A percentile compares a stretch with the other conserved stretches of the same genome.
These are phyloP conservation scores for Gossypium raimondii DNA, from an alignment of 345 rosid genomes.

Conservation along the genomic window DNA sequence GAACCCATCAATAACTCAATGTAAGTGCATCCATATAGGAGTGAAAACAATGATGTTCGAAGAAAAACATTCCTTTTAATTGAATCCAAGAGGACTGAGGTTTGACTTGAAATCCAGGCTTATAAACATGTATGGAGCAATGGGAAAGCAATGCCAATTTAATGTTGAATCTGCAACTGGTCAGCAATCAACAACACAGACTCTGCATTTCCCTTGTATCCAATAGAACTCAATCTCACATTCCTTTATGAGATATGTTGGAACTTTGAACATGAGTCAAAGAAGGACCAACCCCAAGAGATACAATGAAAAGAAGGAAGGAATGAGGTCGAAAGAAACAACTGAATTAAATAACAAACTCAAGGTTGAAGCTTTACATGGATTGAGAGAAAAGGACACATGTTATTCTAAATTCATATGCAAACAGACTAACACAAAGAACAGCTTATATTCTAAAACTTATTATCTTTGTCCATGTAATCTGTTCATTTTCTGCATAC, in stretches of 20 bases:
- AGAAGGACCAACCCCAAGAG: constrained; percentile 16
- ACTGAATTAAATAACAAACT: constrained; percentile 18
- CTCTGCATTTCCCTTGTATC: constrained; percentile 22
- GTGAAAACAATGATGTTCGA: not conserved
- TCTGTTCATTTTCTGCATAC: constrained; percentile 19
- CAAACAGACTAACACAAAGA: constrained; percentile 27
- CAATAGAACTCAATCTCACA: constrained; percentile 18
- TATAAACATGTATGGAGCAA: constrained; percentile 9
- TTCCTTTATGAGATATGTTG: constrained; percentile 16
- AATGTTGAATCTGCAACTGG: constrained; percentile 11
- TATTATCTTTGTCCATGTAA: constrained; percentile 17
- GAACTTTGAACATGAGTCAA: constrained; percentile 24
- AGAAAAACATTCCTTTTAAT: constrained; percentile 3
- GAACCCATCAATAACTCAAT: not conserved
- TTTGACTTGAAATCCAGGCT: constrained; percentile 24
- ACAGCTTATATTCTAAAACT: constrained; percentile 25
- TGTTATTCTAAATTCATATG: constrained; percentile 19
- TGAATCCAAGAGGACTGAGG: constrained; percentile 14
- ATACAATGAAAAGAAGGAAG: not conserved
- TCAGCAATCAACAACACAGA: constrained; percentile 1
- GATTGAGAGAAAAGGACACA: constrained; percentile 13
- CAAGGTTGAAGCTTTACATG: constrained; percentile 12
- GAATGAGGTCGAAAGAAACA: constrained; percentile 4
- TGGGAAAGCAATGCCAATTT: constrained; percentile 17
- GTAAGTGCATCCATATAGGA: not conserved